A percentile compares a stretch with the other conserved stretches of the same genome.
These are phyloP conservation scores for Starmerella apis DNA, from an alignment of 805 yeast genomes.

Conservation along the genomic window DNA sequence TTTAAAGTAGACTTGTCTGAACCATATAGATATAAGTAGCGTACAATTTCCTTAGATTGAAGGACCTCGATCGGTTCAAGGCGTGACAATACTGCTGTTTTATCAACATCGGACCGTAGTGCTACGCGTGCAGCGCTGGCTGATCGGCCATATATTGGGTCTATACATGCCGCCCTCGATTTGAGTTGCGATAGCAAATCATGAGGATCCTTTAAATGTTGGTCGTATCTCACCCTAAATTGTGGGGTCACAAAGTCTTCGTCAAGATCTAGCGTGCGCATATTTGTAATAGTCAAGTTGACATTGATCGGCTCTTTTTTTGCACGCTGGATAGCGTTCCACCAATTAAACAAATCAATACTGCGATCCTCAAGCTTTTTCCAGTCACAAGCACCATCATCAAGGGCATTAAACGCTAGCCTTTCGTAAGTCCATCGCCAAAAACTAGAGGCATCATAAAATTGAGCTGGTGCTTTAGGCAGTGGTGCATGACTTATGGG, in stretches of 20 bases:
- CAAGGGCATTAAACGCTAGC: not conserved
- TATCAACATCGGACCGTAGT: not conserved
- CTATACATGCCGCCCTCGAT: not conserved
- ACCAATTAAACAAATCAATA: not conserved
- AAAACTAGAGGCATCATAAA: not conserved
- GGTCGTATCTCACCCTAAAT: not conserved
- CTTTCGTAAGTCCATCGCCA: conserved; percentile 8
- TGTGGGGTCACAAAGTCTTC: not conserved
- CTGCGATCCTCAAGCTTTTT: not conserved
- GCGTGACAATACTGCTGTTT: not conserved
- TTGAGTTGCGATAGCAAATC: conserved; percentile 4
- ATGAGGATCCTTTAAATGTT: not conserved
- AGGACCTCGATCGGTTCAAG: conserved; percentile 9
- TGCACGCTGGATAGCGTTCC: not conserved
- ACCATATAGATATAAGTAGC: not conserved
- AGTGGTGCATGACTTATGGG: not conserved
- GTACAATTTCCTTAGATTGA: not conserved
- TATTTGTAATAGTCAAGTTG: not conserved
- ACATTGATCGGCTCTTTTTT: too few species aligned
- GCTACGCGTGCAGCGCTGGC: conserved; percentile 2
- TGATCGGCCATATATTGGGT: conserved; percentile 1
- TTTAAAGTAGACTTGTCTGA: not conserved
- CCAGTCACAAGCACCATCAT: not conserved
- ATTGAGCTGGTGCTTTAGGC: not conserved
- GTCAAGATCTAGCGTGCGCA: not conserved